phyloP scores from a whole-genome alignment of 495 filamentous ascomycete genomes.

The Aspergillus funiculosus region DNA sequence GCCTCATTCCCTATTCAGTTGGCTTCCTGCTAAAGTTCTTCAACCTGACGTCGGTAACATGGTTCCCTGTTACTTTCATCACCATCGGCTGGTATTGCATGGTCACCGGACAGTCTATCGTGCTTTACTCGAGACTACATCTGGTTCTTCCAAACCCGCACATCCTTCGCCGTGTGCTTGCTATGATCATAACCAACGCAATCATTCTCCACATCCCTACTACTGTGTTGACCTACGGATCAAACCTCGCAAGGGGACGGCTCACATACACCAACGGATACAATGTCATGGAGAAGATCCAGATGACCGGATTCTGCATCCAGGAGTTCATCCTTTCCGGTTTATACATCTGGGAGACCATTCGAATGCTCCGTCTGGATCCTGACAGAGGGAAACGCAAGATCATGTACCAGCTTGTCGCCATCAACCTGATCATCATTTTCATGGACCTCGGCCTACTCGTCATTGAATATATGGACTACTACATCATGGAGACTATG shows the following conservation, averaged over 20 bases:
- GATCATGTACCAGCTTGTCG: slow-evolving; percentile 53
- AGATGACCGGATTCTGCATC: slow-evolving; percentile 56
- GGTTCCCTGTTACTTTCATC: slow-evolving; percentile 41
- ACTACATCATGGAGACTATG: slow-evolving; percentile 55
- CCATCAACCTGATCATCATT: slow-evolving; percentile 54
- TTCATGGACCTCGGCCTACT: slow-evolving; percentile 51
- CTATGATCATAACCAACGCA: slow-evolving; percentile 55
- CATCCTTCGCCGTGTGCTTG: slow-evolving; percentile 46
- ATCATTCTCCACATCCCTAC: slow-evolving; percentile 51
- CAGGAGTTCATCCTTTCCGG: slow-evolving; percentile 58
- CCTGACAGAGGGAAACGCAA: slow-evolving; percentile 42
- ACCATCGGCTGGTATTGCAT: slow-evolving; percentile 57
- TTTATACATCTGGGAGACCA: slow-evolving; percentile 55
- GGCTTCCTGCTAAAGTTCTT: slow-evolving; percentile 61
- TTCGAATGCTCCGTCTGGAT: slow-evolving; percentile 43
- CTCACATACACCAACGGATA: slow-evolving; percentile 37
- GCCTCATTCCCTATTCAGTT: slow-evolving; percentile 51
- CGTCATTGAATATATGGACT: slow-evolving; percentile 49
- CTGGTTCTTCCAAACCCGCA: slow-evolving; percentile 49
- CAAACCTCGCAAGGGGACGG: slow-evolving; percentile 36
- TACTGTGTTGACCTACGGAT: slow-evolving; percentile 51
- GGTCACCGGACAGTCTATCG: slow-evolving; percentile 61
- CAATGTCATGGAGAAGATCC: slow-evolving; percentile 57
- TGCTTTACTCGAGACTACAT: slow-evolving; percentile 64
- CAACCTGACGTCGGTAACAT: slow-evolving; percentile 33